Evolutionary conservation across 2,329 filamentous ascomycete genomes (phyloP).

Genomic region (Cladophialophora exuberans): DNA sequence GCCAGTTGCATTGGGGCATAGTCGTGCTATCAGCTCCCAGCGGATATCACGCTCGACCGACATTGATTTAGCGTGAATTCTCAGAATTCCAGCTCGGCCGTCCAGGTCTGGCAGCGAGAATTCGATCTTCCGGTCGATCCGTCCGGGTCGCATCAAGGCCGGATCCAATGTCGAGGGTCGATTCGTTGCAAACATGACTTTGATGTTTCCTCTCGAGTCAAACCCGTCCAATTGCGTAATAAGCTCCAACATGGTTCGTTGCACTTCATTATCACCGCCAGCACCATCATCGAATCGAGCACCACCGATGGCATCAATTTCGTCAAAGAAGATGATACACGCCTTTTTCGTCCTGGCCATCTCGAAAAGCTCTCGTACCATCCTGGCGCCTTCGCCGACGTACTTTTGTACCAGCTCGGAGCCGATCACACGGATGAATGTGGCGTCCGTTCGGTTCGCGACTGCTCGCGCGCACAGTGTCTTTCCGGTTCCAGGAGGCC

Average conservation of each 20-base stretch:
- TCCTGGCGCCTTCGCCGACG: constrained; percentile 94
- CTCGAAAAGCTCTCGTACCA: constrained; percentile 98
- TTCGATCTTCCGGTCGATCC: constrained; percentile 96
- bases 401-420: constrained; percentile 99
- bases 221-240: constrained; percentile 98
- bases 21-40: constrained; percentile 96
- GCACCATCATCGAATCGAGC: constrained; percentile 96
- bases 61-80: constrained; percentile 72
- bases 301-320: constrained; percentile 94
- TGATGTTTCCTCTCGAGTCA: constrained; percentile 96
- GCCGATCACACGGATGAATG: constrained; percentile 97
- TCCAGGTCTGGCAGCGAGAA: constrained; percentile 97
- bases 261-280: constrained; percentile 95
- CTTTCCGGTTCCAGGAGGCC: constrained; percentile 97
- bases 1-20: constrained; percentile 96
- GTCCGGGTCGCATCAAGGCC: constrained; percentile 83
- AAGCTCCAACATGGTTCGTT: constrained; percentile 95
- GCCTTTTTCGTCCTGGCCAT: constrained; percentile 99
- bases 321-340: constrained; percentile 99
- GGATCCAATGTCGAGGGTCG: constrained; percentile 92
- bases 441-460: constrained; percentile 96
- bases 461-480: constrained; percentile 96
- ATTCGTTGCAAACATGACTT: constrained; percentile 99
- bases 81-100: constrained; percentile 93
- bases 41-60: constrained; percentile 97